Percentiles rank a stretch among this genome's conserved stretches.
These are phyloP conservation scores for Carallia pectinifolia DNA, from an alignment of 345 rosid genomes.

Conservation along the genomic window DNA sequence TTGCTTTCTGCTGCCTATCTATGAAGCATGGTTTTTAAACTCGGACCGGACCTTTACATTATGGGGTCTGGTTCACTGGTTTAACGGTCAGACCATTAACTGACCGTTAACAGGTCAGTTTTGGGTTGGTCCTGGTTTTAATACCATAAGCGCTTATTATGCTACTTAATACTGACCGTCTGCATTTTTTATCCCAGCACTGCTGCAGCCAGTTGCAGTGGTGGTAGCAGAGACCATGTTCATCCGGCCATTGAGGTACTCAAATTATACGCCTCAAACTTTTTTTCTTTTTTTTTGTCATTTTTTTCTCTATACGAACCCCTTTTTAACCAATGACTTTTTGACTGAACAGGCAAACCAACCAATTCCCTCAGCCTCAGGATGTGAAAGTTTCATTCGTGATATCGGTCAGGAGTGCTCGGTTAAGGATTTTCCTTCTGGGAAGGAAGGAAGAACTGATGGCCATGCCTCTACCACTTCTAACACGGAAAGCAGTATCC, in stretches of 20 bases:
- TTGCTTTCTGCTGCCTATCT: neutral
- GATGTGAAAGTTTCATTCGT: neutral
- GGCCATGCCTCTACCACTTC: neutral
- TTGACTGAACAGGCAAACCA: conserved; percentile 6
- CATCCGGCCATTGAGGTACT: conserved; percentile 6
- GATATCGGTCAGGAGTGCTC: conserved; percentile 1
- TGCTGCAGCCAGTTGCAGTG: neutral
- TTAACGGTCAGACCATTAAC: too few relatives aligned
- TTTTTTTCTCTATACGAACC: neutral
- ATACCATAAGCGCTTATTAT: neutral
- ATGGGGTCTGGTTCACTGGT: too few relatives aligned
- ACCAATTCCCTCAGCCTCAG: neutral
- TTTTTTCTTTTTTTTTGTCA: neutral
- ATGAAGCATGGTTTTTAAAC: too few relatives aligned
- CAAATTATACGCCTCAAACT: neutral
- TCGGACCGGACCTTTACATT: too few relatives aligned
- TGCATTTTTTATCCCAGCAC: conserved; percentile 6
- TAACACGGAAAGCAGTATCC: neutral
- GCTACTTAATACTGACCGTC: conserved; percentile 3
- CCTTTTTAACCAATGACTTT: neutral
- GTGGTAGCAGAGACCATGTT: neutral
- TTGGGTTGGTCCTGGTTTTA: too few relatives aligned
- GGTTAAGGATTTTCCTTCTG: conserved; percentile 3
- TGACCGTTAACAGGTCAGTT: too few relatives aligned
- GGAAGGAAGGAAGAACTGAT: neutral